Base-by-base conservation (phyloP, 495 filamentous ascomycete genomes). In the Podospora appendiculata region DNA sequence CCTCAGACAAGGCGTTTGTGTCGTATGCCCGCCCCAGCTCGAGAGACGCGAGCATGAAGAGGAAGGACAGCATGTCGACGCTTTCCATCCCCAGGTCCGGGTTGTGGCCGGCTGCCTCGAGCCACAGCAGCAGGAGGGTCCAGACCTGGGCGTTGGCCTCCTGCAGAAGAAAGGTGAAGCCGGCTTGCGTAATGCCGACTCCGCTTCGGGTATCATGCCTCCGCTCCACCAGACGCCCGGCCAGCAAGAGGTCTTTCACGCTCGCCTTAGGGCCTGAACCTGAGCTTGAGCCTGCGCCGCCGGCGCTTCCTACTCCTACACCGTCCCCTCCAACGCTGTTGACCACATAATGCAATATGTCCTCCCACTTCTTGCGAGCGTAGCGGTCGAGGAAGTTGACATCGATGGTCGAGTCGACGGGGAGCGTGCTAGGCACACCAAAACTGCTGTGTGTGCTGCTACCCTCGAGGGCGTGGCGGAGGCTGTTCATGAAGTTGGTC, bases 91-190 rank as follows among this genome's bases (percentile, higher is more conserved):
- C 77, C 41, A 90, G 19, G 41, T 35, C 52, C 12, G 44, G 32
- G 19, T 48, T 8, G 40, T 73, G 71, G 57, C 90, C 82, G n/a
- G 88, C 83, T 47, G 87, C 86, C 52, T 95, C 85, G 32, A 97
- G 83, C 72, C 95, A 97, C 33, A 96, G 84, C 36, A 98, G 86
- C 6, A 98, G 75, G 19, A 98, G 78, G 32, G 88, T 88, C 93
- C 93, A 98, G 42, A 98, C 90, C 66, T 98, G 93, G 5, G 90
- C 88, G 63, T 95, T 96, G 53, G 90, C 82, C 60, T 96, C 93
- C 61, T 97, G 93, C 0, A 98, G 73, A 9, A 98, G 77, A 57
- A 98, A 98, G 1, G 88, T 87, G 62, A 98, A 98, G 6, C 93
- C 93, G 14, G 85, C 80, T 63, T 96, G 81, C 1, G 94, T 97